Base-by-base conservation (phyloP, 768 basidiomycete genomes). In the Polyporus arcularius region DNA sequence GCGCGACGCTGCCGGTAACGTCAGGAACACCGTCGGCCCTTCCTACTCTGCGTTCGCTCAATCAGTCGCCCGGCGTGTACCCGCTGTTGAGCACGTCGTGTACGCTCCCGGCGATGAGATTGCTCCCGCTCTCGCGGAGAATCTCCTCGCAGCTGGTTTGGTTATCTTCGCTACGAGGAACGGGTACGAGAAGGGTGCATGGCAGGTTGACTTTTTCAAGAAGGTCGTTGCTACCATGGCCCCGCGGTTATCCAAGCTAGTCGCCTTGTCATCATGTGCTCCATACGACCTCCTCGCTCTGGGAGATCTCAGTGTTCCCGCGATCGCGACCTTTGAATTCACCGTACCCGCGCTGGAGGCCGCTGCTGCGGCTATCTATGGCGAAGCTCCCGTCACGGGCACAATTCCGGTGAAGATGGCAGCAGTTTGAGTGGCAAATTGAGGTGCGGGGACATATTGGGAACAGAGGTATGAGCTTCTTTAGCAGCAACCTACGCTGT, bases 161-260 rank as follows among this genome's bases (percentile, higher is more conserved):
- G 71, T 85, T 26, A 67, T 89, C 0, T 87, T 88, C 57, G 81
- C 82, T 7, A 78, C 85, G 45, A 79, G 86, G 6, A 87, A 86
- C 60, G 87, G 15, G 76, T 85, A 67, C 75, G 78, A 84, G 60
- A 75, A 73, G 31, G 76, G 75, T 42, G 42, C 52, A 11, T 89
- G 87, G 86, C 87, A 87, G 71, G 57, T 78, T 50, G 72, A 74
- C 11, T 73, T 75, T 41, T 62, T 87, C 55, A 68, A 61, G 49
- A 61, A 65, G 39, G 63, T 79, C 42, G 46, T 73, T 18, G 60
- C 50, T 38, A 21, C 65, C 55, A 62, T 67, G 6, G 43, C 43
- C 9, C 57, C 31, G 1, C 14, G 35, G 7, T 35, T 39, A 35
- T 30, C 73, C 16, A 73, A 74, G 16, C 70, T 86, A 38, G 75